These are phyloP conservation scores for Nemania diffusa DNA, from an alignment of 2,329 filamentous ascomycete genomes.

Conservation along the genomic window DNA sequence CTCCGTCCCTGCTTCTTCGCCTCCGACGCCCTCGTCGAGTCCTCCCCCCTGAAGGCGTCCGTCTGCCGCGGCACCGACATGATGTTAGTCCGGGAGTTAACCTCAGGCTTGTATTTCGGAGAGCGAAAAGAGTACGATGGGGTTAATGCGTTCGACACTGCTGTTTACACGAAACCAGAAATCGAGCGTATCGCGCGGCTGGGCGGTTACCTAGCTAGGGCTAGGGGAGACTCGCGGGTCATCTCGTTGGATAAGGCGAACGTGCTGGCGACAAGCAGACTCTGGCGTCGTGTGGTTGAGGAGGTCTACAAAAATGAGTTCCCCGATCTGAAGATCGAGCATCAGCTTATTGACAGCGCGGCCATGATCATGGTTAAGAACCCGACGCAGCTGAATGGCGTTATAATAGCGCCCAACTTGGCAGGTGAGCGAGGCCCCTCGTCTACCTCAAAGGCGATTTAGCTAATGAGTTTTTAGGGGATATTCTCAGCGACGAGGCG, in stretches of 20 bases:
- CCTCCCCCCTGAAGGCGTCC: conserved; percentile 86
- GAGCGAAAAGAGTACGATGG: conserved; percentile 84
- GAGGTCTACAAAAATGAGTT: conserved; percentile 56
- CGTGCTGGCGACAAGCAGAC: conserved; percentile 60
- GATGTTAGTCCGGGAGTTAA: conserved; percentile 91
- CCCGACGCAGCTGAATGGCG: conserved; percentile 59
- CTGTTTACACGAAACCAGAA: neutral
- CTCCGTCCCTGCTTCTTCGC: conserved; percentile 96
- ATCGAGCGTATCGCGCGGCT: conserved; percentile 13
- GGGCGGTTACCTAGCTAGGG: conserved; percentile 9
- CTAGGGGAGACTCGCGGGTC: conserved; percentile 15
- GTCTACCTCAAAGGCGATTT: neutral
- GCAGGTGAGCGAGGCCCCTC: neutral
- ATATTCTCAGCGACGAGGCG: conserved; percentile 58
- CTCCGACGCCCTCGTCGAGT: conserved; percentile 82
- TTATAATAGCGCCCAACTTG: conserved; percentile 46
- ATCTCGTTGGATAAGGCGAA: conserved; percentile 59
- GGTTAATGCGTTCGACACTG: conserved; percentile 41
- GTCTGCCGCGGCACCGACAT: conserved; percentile 91
- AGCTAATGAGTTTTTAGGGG: conserved; percentile 59
- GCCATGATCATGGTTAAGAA: conserved; percentile 61
- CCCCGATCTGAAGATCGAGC: conserved; percentile 54
- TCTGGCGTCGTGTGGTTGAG: conserved; percentile 59
- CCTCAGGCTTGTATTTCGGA: conserved; percentile 94
- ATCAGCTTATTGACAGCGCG: conserved; percentile 60